Base-by-base conservation (phyloP, 176 grass and related monocot species). In the Cenchrus fungigraminus region DNA sequence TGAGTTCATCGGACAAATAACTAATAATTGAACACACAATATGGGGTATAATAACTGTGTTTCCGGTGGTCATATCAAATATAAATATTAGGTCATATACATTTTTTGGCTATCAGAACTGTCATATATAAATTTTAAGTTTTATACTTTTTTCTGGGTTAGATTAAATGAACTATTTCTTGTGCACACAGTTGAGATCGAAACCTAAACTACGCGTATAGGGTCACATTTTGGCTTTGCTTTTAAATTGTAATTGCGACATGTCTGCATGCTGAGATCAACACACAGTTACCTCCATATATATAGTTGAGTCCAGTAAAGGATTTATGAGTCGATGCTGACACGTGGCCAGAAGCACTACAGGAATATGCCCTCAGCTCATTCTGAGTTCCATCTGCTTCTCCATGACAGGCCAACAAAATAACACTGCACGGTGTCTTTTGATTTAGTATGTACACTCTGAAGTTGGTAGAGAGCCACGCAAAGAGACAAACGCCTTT, bases 341-440 rank as follows among this genome's bases (percentile, higher is more conserved):
- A 64, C 88, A 86, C 73, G 72, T 65, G 77, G 65, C 46, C 82
- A 77, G 82, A 58, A 77, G 56, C 19, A 73, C 37, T 66, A 8
- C 55, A 58, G 79, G 88, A 90, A 90, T 86, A 90, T 90, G 79
- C 88, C 66, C 43, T 57, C 15, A 51, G 58, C 15, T 0, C 52
- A 54, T 71, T 78, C 55, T 46, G 64, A 57, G 71, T 77, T 77
- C 47, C 73, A 71, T 81, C 71, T 82, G 46, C 12, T 77, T 66
- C 66, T 57, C 71, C 77, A 8, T 65, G 49, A 16, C 29, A 73
- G 19, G 57, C 37, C 49, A 82, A 69, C 47, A 86, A 86, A 90
- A 86, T 73, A 50, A 78, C 25, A 57, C 28, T 51, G 13, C 55
- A 78, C 25, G 72, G 15, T 32, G 28, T 78, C 28, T 81, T 75